Conservation (phyloP, 495 filamentous ascomycete species). For the Wilcoxina mikolae region DNA sequence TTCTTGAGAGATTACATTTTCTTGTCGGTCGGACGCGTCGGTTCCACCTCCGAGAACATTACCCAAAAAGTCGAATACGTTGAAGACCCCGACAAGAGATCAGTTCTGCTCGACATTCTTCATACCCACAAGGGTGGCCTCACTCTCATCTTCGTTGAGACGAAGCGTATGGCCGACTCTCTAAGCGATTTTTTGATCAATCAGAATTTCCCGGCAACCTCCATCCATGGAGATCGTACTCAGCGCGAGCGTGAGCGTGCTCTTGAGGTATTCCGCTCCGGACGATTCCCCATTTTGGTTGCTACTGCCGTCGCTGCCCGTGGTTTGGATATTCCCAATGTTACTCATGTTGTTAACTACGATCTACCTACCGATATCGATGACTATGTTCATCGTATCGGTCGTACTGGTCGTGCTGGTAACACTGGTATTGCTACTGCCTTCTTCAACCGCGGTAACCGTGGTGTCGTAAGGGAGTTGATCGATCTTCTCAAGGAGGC, state of each 20-base stretch:
- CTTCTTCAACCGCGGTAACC: slow-evolving; percentile 67
- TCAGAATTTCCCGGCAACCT: slow-evolving; percentile 58
- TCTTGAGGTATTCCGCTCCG: slow-evolving; percentile 65
- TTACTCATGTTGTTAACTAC: slow-evolving; percentile 86
- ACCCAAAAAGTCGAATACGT: slow-evolving; percentile 57
- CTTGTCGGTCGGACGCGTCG: slow-evolving; percentile 71
- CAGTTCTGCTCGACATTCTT: slow-evolving; percentile 59
- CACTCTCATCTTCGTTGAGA: slow-evolving; percentile 88
- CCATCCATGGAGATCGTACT: slow-evolving; percentile 73
- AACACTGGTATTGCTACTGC: slow-evolving; percentile 74
- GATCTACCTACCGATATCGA: slow-evolving; percentile 88
- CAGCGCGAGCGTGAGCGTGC: slow-evolving; percentile 90
- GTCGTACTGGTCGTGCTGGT: slow-evolving; percentile 88
- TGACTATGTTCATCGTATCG: slow-evolving; percentile 89
- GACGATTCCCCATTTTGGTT: slow-evolving; percentile 60
- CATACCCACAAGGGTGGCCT: slow-evolving; percentile 50
- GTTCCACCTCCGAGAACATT: slow-evolving; percentile 64
- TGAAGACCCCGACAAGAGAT: slow-evolving; percentile 46
- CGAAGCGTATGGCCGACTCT: slow-evolving; percentile 55
- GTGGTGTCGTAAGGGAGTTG: slow-evolving; percentile 50
- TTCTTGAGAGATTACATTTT: slow-evolving; percentile 60
- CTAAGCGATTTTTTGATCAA: slow-evolving; percentile 83
- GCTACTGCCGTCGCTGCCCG: slow-evolving; percentile 74
- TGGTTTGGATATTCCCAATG: slow-evolving; percentile 76
- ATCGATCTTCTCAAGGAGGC: slow-evolving; percentile 69